Evolutionary conservation across 2,329 filamentous ascomycete genomes (phyloP), one percentile per base, ranked within the genome.

Genomic region (Diplodia seriata): DNA sequence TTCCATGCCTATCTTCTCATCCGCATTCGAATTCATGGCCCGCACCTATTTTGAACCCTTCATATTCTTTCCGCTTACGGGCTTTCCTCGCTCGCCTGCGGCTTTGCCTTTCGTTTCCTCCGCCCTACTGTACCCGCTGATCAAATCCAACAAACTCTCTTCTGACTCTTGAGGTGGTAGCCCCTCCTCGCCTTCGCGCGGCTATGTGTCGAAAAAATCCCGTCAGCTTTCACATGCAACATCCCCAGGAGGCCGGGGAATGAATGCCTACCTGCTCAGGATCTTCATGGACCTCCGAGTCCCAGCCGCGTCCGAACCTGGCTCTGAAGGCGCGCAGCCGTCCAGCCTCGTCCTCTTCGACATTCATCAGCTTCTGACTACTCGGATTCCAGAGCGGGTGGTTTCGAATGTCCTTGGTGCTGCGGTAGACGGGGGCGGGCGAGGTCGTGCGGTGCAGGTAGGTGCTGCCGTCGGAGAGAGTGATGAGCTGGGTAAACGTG

Each of bases 401-500:
- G 84, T 98, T 99, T 74, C 93, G 89, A 54, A 90, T 92, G 82
- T 99, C 95, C 81, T 97, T 96, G 69, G 85, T 86, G 64, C 82
- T 84, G 71, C 84, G 83, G 80, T 89, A 88, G 69, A 90, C 81
- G 8, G 88, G 84, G 26, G 81, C 74, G 0, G 92, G 92, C 12
- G 88, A 92, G 12, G 91, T 93, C 29, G 92, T 94, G 77, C 91
- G 91, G 75, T 89, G 85, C 59, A 90, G 89, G 81, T 88, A 98
- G 69, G 94, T 91, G 75, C 88, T 91, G 73, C 95, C 95, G 83
- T 99, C 95, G 50, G 91, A 92, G 71, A 98, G 90, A 66, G 93
- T 94, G 72, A 99, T 85, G 69, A 99, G 87, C 82, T 99, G 95
- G n/a, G 94, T 97, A 85, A 97, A 98, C 73, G 90, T 92, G 85